Conservation (phyloP, 345 rosid species). For the Eucalyptus tenuipes region DNA sequence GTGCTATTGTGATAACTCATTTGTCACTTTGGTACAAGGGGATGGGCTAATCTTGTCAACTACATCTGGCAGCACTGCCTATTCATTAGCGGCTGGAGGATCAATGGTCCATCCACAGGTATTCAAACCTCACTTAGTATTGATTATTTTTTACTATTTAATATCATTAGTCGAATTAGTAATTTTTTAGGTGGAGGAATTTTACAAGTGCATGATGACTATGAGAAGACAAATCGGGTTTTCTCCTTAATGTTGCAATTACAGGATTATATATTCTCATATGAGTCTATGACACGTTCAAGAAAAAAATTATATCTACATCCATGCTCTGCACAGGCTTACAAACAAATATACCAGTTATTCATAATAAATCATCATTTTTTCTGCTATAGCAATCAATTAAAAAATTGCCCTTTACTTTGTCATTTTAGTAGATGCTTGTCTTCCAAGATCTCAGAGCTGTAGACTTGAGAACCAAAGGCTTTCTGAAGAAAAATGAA, state of each 20-base stretch:
- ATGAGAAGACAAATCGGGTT: background rate
- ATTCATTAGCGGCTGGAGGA: slow-evolving; percentile 98
- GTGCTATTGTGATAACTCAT: slow-evolving; percentile 90
- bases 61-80: slow-evolving; percentile 99
- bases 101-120: slow-evolving; percentile 99
- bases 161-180: background rate
- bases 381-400: background rate
- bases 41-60: slow-evolving; percentile 92
- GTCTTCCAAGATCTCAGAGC: background rate
- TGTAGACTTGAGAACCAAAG: background rate
- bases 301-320: background rate
- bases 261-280: background rate
- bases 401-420: background rate
- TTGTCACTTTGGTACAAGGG: slow-evolving; percentile 98
- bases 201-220: background rate
- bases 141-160: background rate
- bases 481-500: background rate
- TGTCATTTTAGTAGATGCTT: background rate
- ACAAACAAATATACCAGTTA: background rate
- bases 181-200: background rate
- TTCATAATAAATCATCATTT: background rate
- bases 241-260: background rate
- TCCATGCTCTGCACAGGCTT: background rate
- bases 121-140: background rate
- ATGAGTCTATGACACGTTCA: background rate